Evolutionary conservation across 2,329 filamentous ascomycete genomes (phyloP).

Genomic region (Venturia aucupariae): DNA sequence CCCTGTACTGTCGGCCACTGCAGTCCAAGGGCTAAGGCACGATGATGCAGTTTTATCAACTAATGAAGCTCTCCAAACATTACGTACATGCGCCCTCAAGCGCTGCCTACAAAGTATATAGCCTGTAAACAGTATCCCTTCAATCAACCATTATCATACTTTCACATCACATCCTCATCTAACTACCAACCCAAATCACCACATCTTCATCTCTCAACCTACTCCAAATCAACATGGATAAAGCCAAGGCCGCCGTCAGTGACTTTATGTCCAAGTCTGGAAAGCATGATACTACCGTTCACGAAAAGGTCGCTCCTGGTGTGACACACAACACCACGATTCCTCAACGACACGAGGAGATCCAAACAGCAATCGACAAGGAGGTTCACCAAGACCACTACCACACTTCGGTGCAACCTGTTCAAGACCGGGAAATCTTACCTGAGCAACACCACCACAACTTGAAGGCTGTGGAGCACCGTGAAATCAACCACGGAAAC

Average conservation of each 20-base stretch:
- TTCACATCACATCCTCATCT: not conserved
- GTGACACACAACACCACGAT: constrained; percentile 53
- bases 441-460: constrained; percentile 57
- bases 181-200: not conserved
- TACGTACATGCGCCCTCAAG: constrained; percentile 3
- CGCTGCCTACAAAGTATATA: not conserved
- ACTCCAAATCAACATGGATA: constrained; percentile 44
- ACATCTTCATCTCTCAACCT: not conserved
- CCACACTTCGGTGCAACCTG: constrained; percentile 59
- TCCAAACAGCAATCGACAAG: constrained; percentile 54
- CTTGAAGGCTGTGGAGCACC: constrained; percentile 49
- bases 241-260: constrained; percentile 53
- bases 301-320: constrained; percentile 53
- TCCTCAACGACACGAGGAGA: constrained; percentile 52
- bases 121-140: not conserved
- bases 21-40: constrained; percentile 5
- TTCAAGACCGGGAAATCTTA: constrained; percentile 45
- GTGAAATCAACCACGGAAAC: constrained; percentile 52
- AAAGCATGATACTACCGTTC: constrained; percentile 45
- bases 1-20: not conserved
- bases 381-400: constrained; percentile 66
- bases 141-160: not conserved
- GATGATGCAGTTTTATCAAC: constrained; percentile 7
- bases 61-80: not conserved
- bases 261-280: constrained; percentile 52